Conservation (phyloP, 1,284 basidiomycete species). For the Prillingera fragicola region DNA sequence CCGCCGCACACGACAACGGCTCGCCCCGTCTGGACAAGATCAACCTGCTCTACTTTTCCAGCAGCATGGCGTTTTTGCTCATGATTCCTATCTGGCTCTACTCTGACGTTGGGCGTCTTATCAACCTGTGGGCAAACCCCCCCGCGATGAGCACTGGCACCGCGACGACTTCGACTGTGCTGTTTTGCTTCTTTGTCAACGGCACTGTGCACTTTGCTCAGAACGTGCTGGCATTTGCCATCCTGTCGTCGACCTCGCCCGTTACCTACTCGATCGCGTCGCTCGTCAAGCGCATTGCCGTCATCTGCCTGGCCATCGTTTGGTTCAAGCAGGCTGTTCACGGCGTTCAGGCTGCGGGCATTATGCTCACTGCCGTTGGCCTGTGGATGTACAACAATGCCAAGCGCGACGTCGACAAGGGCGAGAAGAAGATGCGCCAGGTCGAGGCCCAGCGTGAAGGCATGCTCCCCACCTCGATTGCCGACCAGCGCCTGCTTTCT, state of each 20-base stretch:
- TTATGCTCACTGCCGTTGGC: conserved; percentile 80
- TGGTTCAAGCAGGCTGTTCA: conserved; percentile 93
- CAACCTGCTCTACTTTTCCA: conserved; percentile 92
- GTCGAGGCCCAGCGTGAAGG: conserved; percentile 62
- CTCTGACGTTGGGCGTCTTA: conserved; percentile 67
- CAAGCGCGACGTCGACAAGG: conserved; percentile 85
- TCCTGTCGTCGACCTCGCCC: conserved; percentile 90
- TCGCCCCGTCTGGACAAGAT: conserved; percentile 81
- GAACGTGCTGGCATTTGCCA: conserved; percentile 94
- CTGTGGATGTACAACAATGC: conserved; percentile 95
- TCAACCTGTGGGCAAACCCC: conserved; percentile 46
- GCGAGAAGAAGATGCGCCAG: conserved; percentile 77
- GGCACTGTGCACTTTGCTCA: conserved; percentile 95
- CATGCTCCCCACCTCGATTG: conserved; percentile 38
- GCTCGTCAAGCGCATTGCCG: conserved; percentile 93
- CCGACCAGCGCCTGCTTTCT: conserved; percentile 37
- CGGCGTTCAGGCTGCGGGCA: conserved; percentile 76
- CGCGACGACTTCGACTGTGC: conserved; percentile 41
- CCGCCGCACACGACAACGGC: conserved; percentile 38
- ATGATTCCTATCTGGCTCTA: conserved; percentile 94
- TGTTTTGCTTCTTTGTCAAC: conserved; percentile 83
- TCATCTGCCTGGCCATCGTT: conserved; percentile 94
- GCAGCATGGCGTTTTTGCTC: conserved; percentile 84
- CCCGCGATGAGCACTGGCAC: background rate
- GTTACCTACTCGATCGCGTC: conserved; percentile 99